Base-by-base conservation (phyloP, 1,284 basidiomycete species). In the Cutaneotrichosporon arboriforme region DNA sequence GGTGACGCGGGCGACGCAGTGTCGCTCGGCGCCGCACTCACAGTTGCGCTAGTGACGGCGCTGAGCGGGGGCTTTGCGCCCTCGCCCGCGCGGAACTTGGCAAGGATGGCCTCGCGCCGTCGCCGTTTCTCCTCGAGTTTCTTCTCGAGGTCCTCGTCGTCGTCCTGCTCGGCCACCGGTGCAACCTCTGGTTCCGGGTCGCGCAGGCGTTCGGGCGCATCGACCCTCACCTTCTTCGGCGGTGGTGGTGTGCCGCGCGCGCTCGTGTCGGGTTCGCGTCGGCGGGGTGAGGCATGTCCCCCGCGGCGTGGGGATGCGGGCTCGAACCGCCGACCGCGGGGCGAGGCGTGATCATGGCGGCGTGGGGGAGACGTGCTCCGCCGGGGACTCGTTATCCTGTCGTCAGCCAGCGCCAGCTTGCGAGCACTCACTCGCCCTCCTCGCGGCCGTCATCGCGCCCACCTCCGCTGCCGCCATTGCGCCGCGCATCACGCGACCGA, bases 71-170 rank as follows among this genome's bases (percentile, higher is more conserved):
- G 54, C 44, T 60, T 57, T 26, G 52, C 21, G 3, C 57, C 46
- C 15, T 46, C 53, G 7, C 56, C 58, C 1, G 54, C 49, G 14
- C 49, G 54, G 73, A 91, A 88, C 73, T 88, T 91, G 52, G 89
- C 89, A 55, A 90, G 77, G 50, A 96, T 91, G 20, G 87, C 90
- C 61, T 85, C 84, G 37, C 90, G 83, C 63, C 83, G 86, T 22
- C 85, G 84, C 31, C 86, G 81, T n/a, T 89, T 81, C 52, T 84
- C 86, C 40, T 86, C 88, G 20, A 91, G 77, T 4, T 85, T 77
- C 53, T 84, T 81, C 66, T 90, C 88, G 2, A 86, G 79, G 18
- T 85, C 82, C 10, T 80, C 79, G 26, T 82, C 81, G 1, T 81
- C 80, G 8, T 79, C 74, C 26, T 67, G 63, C 33, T 84, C 64